Evolutionary conservation across 2,329 filamentous ascomycete species (phyloP).

Genomic region (Neonectria neomacrospora): DNA sequence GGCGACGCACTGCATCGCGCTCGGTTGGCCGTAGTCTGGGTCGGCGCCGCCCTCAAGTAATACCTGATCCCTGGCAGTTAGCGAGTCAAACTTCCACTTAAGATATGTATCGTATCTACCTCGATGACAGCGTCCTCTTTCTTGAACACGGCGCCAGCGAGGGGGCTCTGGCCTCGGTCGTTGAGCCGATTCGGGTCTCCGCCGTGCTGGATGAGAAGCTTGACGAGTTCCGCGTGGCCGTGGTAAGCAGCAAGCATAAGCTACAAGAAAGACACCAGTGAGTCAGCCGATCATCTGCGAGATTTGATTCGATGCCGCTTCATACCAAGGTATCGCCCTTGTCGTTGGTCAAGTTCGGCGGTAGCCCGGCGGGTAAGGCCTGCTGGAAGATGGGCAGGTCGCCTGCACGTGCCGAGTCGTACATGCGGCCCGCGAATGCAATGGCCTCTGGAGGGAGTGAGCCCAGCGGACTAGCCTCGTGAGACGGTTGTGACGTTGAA

Average conservation of each 20-base stretch:
- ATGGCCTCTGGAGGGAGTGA: constrained; percentile 71
- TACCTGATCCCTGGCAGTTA: constrained; percentile 45
- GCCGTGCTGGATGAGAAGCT: constrained; percentile 68
- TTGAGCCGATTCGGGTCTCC: constrained; percentile 76
- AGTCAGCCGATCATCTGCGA: constrained; percentile 7
- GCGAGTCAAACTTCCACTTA: not conserved
- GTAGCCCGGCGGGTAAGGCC: constrained; percentile 73
- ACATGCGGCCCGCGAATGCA: constrained; percentile 73
- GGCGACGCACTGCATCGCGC: constrained; percentile 59
- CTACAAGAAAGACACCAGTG: constrained; percentile 46
- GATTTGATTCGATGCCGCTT: constrained; percentile 2
- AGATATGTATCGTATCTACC: constrained; percentile 45
- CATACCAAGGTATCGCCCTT: constrained; percentile 76
- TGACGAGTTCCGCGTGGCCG: constrained; percentile 70
- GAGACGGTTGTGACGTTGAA: constrained; percentile 24
- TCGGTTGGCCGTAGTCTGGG: constrained; percentile 62
- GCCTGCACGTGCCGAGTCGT: constrained; percentile 72
- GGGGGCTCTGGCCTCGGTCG: constrained; percentile 73
- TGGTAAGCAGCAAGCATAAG: constrained; percentile 80
- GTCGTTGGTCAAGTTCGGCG: constrained; percentile 76
- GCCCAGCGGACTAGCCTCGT: constrained; percentile 1
- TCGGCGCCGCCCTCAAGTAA: constrained; percentile 65
- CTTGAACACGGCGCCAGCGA: constrained; percentile 80
- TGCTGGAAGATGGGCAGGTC: constrained; percentile 67
- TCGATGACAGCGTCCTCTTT: constrained; percentile 72